Conservation (phyloP, 306 rosid genomes). For the Begonia peltatifolia region DNA sequence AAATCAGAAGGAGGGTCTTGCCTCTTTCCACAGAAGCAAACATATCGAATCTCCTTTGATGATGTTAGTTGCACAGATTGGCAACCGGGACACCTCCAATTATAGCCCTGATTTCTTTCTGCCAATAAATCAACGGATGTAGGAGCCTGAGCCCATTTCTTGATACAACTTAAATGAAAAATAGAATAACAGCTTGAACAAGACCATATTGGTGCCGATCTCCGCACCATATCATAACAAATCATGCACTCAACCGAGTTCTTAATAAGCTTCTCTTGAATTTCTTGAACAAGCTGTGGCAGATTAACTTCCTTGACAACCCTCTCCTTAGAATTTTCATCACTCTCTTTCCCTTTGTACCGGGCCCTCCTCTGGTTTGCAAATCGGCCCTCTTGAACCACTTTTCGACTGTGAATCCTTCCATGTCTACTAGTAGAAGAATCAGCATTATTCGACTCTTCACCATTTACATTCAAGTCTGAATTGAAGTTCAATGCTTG, state of each 20-base stretch:
- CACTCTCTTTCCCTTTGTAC: slow-evolving; percentile 27
- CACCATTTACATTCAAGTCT: background rate
- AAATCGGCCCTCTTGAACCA: slow-evolving; percentile 16
- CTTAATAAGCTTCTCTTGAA: slow-evolving; percentile 72
- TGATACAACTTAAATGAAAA: slow-evolving; percentile 71
- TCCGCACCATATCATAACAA: slow-evolving; percentile 80
- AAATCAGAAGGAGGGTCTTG: slow-evolving; percentile 77
- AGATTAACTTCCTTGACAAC: slow-evolving; percentile 31
- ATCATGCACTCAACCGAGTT: slow-evolving; percentile 80
- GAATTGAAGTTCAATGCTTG: background rate
- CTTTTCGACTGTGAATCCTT: slow-evolving; percentile 16
- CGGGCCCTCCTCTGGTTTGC: slow-evolving; percentile 15
- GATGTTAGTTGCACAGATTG: slow-evolving; percentile 68
- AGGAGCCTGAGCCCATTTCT: slow-evolving; percentile 92
- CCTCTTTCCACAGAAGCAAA: slow-evolving; percentile 83
- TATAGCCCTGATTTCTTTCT: slow-evolving; percentile 65
- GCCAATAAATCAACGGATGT: slow-evolving; percentile 56
- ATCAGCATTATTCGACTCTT: slow-evolving; percentile 2
- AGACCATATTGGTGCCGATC: slow-evolving; percentile 82
- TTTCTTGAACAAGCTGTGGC: slow-evolving; percentile 86
- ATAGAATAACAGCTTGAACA: slow-evolving; percentile 82
- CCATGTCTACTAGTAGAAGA: slow-evolving; percentile 5
- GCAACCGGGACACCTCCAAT: slow-evolving; percentile 99
- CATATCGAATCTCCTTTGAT: slow-evolving; percentile 63
- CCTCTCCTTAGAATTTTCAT: slow-evolving; percentile 21